Evolutionary conservation across 208 protist genomes (phyloP), one percentile per base, ranked within the genome.

Genomic region (Crithidia bombi): DNA sequence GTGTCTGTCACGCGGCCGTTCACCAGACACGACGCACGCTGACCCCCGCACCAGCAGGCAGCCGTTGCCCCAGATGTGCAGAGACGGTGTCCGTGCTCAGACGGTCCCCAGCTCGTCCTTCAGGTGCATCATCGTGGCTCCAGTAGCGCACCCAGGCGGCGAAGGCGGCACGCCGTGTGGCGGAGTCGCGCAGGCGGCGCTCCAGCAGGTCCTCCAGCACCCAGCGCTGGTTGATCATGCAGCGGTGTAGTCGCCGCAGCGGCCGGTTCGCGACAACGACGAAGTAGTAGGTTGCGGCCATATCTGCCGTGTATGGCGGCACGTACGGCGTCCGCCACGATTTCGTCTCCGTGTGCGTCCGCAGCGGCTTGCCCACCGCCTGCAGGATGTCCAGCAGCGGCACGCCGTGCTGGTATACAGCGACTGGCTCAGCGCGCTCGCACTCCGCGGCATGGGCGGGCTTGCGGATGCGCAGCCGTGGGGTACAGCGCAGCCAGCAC

Each of bases 71-170:
- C 25, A 74, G 68, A 43, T 74, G 68, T 50, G 68, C 68, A 10
- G 56, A 57, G 25, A 67, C 36, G 28, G 23, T 61, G 50, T 74
- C 68, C 5, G 54, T 43, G 36, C 1, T 46, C 0, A 32, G 32
- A 26, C 52, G 47, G n/a, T 49, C 39, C 46, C 21, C 36, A 67
- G 59, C 54, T 54, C 50, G 25, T 54, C 15, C 39, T 61, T 59
- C 38, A 74, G 59, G 15, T 67, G 57, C 39, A 39, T 14, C 50
- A 74, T 62, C 15, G 68, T 21, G 67, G 57, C 43, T n/a, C 57
- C 67, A 73, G 67, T 73, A 73, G 57, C 57, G 56, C 39, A 73
- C 67, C 67, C 67, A 73, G 32, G 67, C 67, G n/a, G 56, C 57
- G 28, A 73, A 73, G 49, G 67, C 67, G 26, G 33, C 6, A 25